A percentile compares a stretch with the other conserved stretches of the same genome.
Evolutionary conservation across 2,329 filamentous ascomycete species (phyloP).

Genomic region (Corniculantispora saksenae): DNA sequence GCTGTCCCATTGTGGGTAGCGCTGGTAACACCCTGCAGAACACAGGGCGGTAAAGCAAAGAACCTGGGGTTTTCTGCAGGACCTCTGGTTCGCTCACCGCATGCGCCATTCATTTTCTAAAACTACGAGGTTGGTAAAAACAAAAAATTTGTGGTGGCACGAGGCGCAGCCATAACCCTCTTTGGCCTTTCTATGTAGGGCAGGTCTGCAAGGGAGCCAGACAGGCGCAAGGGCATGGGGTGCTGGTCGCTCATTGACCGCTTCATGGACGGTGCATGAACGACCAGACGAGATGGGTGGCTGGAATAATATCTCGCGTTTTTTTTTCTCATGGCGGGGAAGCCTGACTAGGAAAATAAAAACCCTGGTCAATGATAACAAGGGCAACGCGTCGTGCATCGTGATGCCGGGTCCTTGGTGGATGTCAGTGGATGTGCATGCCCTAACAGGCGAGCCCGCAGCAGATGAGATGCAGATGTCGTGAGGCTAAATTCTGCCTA

Average conservation of each 20-base stretch:
- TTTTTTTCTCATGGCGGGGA: conserved; percentile 11
- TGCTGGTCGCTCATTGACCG: conserved; percentile 15
- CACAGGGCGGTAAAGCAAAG: conserved; percentile 16
- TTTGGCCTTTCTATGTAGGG: background rate
- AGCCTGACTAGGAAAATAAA: background rate
- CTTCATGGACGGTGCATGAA: conserved; percentile 17
- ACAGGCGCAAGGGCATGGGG: conserved; percentile 1
- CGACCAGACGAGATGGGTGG: conserved; percentile 9
- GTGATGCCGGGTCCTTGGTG: conserved; percentile 4
- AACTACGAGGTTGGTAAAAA: conserved; percentile 11
- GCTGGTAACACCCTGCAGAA: conserved; percentile 5
- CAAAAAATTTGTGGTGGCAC: no score
- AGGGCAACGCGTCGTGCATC: conserved; percentile 5
- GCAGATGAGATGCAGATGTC: background rate
- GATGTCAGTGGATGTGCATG: conserved; percentile 11
- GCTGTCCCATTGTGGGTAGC: background rate
- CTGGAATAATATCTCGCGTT: conserved; percentile 7
- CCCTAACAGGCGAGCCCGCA: conserved; percentile 12
- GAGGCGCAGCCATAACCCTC: background rate
- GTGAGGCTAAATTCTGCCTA: background rate
- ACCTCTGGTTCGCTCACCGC: conserved; percentile 1
- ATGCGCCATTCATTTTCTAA: background rate
- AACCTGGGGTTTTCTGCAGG: background rate
- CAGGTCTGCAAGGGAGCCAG: background rate
- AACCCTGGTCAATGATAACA: conserved; percentile 8